Percentiles rank a stretch among this genome's conserved stretches.
phyloP scores from a whole-genome alignment of 2,329 filamentous ascomycete species.

The Diplodia scrobiculata region DNA sequence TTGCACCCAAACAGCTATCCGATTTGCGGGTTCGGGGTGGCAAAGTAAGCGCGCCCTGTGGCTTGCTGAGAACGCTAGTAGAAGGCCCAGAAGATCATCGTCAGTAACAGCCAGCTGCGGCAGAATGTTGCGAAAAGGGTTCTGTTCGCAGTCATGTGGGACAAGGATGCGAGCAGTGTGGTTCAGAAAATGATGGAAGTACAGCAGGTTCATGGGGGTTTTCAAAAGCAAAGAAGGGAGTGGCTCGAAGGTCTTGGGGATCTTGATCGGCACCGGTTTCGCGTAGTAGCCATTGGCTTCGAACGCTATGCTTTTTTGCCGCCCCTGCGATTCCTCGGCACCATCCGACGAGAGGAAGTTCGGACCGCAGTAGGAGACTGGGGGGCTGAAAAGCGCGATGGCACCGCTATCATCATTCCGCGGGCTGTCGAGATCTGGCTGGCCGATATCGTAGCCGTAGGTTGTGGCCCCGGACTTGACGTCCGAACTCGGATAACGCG shows the following conservation, averaged over 20 bases:
- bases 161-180: conserved; percentile 72
- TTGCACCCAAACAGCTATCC: conserved; percentile 78
- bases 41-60: conserved; percentile 74
- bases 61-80: conserved; percentile 81
- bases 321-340: conserved; percentile 40
- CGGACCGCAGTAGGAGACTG: conserved; percentile 36
- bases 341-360: conserved; percentile 31
- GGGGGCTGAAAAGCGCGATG: conserved; percentile 52
- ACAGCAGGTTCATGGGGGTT: conserved; percentile 79
- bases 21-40: conserved; percentile 72
- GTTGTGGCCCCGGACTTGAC: conserved; percentile 40
- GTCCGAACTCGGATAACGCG: conserved; percentile 29
- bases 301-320: conserved; percentile 56
- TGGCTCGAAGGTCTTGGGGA: conserved; percentile 59
- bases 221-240: conserved; percentile 62
- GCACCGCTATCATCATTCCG: conserved; percentile 71
- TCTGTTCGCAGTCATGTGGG: conserved; percentile 63
- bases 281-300: conserved; percentile 69
- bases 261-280: conserved; percentile 66
- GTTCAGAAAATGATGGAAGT: conserved; percentile 74
- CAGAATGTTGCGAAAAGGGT: conserved; percentile 62
- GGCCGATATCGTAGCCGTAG: conserved; percentile 72
- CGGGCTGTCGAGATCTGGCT: conserved; percentile 68
- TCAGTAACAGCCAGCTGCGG: conserved; percentile 69
- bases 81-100: conserved; percentile 71